These are phyloP conservation scores for Aspergillus bridgeri DNA, from an alignment of 495 filamentous ascomycete species.

Conservation along the genomic window DNA sequence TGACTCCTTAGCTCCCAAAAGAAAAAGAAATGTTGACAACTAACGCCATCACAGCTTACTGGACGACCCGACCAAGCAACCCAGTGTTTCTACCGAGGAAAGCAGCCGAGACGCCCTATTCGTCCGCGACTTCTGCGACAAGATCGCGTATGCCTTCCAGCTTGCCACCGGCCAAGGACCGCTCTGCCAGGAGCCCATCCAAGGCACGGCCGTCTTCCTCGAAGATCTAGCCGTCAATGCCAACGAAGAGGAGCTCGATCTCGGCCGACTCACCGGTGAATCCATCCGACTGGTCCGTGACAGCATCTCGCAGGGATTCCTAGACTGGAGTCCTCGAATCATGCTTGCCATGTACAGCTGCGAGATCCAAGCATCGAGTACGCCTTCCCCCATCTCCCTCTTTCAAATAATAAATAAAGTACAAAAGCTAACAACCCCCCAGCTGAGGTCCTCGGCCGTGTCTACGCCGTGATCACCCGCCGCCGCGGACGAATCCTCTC, in stretches of 20 bases:
- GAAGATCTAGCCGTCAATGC: slow-evolving; percentile 67
- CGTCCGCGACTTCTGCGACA: slow-evolving; percentile 78
- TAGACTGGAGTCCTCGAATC: slow-evolving; percentile 92
- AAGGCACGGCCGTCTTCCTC: slow-evolving; percentile 88
- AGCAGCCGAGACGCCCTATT: slow-evolving; percentile 53
- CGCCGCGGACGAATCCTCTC: slow-evolving; percentile 86
- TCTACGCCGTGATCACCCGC: slow-evolving; percentile 89
- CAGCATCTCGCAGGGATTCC: slow-evolving; percentile 80
- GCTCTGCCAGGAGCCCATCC: slow-evolving; percentile 88
- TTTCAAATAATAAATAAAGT: slow-evolving; percentile 8
- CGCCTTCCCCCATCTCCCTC: slow-evolving; percentile 23
- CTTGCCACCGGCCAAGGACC: slow-evolving; percentile 86
- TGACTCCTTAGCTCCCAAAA: not conserved
- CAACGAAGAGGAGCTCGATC: slow-evolving; percentile 60
- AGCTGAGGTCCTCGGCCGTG: slow-evolving; percentile 91
- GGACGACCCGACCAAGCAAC: slow-evolving; percentile 37
- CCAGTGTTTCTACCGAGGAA: slow-evolving; percentile 18
- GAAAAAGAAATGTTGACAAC: not conserved
- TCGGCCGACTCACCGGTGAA: slow-evolving; percentile 86
- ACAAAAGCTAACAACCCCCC: slow-evolving; percentile 14
- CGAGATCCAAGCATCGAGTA: slow-evolving; percentile 94
- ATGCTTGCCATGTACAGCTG: slow-evolving; percentile 98
- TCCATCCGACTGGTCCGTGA: slow-evolving; percentile 83
- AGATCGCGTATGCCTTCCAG: slow-evolving; percentile 89
- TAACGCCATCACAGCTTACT: slow-evolving; percentile 30